Conservation (phyloP, 164 flowering plant genomes). For the Macadamia tetraphylla region DNA sequence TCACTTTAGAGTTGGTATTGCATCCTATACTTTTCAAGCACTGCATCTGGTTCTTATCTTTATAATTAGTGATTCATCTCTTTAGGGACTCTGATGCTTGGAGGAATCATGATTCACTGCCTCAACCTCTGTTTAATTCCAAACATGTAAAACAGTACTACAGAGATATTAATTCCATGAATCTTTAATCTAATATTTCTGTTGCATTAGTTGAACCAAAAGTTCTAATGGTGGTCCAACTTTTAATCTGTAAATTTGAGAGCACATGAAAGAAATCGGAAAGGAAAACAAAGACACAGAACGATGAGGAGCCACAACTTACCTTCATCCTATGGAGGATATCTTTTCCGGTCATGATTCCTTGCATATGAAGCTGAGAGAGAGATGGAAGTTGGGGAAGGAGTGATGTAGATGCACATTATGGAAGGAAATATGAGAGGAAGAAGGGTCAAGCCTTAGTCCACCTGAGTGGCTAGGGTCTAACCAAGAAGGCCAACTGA, state of each 20-base stretch:
- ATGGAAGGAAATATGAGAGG: too few species aligned
- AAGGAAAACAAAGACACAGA: too few species aligned
- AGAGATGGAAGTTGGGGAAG: too few species aligned
- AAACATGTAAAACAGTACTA: background rate
- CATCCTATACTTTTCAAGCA: slow-evolving; percentile 1
- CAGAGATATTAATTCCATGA: slow-evolving; percentile 16
- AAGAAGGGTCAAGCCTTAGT: too few species aligned
- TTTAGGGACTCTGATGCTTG: slow-evolving; percentile 12
- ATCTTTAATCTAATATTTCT: slow-evolving; percentile 16
- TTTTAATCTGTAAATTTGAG: background rate
- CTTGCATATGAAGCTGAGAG: too few species aligned
- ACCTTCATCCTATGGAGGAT: too few species aligned
- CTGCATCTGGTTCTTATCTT: slow-evolving; percentile 13
- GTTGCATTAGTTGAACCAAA: slow-evolving; percentile 19
- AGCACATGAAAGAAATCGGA: too few species aligned
- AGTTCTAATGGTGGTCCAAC: slow-evolving; percentile 12
- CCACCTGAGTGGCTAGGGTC: too few species aligned
- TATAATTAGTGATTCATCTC: background rate
- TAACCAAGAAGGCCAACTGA: too few species aligned
- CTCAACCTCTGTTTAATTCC: slow-evolving; percentile 1
- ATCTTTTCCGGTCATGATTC: too few species aligned
- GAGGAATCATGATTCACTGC: slow-evolving; percentile 7
- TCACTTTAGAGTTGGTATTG: background rate
- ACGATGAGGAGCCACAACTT: too few species aligned
- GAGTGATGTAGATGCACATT: too few species aligned